A percentile compares a stretch with the other conserved stretches of the same genome.
Conservation (phyloP, 768 basidiomycete genomes). For the Mycena venus region DNA sequence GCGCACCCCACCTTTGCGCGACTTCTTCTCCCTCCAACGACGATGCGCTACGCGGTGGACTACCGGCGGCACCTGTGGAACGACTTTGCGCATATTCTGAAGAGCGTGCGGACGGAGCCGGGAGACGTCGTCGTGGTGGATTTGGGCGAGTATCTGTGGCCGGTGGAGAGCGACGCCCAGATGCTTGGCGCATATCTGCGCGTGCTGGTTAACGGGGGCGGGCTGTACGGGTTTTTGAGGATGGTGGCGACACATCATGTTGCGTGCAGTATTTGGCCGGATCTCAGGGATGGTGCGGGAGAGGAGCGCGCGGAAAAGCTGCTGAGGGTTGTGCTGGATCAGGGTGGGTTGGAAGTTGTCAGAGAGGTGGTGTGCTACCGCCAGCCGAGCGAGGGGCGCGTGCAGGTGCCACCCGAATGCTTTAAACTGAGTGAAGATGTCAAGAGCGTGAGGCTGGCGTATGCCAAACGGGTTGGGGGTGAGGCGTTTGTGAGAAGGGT, state of each 20-base stretch:
- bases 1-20: constrained; percentile 81
- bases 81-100: constrained; percentile 78
- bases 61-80: constrained; percentile 89
- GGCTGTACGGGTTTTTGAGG: constrained; percentile 69
- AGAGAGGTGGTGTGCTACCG: constrained; percentile 70
- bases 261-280: constrained; percentile 81
- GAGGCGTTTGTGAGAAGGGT: constrained; percentile 3
- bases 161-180: constrained; percentile 73
- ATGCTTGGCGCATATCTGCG: constrained; percentile 75
- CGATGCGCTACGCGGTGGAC: constrained; percentile 84
- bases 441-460: constrained; percentile 24
- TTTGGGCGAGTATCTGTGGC: constrained; percentile 76
- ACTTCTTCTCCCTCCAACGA: constrained; percentile 81
- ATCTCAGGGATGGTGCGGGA: constrained; percentile 52
- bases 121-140: constrained; percentile 67
- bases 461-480: constrained; percentile 18
- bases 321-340: constrained; percentile 63
- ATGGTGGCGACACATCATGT: constrained; percentile 85
- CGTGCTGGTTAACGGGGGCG: constrained; percentile 57
- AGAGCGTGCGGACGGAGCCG: constrained; percentile 66
- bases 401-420: constrained; percentile 65
- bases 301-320: constrained; percentile 60
- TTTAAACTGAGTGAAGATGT: constrained; percentile 51
- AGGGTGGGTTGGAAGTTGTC: constrained; percentile 62
- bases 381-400: constrained; percentile 54